These are phyloP conservation scores for Populus euphratica DNA, from an alignment of 345 rosid genomes.

Conservation along the genomic window DNA sequence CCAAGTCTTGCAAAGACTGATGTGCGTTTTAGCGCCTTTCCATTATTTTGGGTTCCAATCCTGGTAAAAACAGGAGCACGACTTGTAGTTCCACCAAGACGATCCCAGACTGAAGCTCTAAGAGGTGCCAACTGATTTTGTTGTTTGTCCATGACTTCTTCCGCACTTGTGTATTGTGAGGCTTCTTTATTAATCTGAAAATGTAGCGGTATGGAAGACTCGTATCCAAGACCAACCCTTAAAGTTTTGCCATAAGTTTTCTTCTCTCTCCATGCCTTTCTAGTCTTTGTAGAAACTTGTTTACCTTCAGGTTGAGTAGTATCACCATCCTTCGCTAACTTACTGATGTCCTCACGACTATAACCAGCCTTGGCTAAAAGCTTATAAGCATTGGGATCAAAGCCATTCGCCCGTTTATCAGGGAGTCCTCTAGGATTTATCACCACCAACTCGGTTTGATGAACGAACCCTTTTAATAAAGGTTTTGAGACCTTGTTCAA, in stretches of 20 bases:
- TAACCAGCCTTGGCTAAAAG: neutral
- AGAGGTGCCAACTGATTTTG: neutral
- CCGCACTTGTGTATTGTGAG: neutral
- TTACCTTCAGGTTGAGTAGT: neutral
- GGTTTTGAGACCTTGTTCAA: neutral
- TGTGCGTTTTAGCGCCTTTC: neutral
- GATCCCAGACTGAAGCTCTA: neutral
- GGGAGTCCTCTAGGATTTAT: neutral
- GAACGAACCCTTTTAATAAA: neutral
- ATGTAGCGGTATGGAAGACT: neutral
- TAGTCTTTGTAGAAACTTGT: neutral
- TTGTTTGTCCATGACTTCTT: neutral
- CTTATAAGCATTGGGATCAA: conserved; percentile 7
- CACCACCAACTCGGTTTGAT: neutral
- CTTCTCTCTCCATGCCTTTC: neutral
- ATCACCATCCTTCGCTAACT: neutral
- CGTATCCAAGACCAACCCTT: neutral
- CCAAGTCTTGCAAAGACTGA: neutral
- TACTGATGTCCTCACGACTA: neutral
- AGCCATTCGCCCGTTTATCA: neutral
- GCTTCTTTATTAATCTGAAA: neutral
- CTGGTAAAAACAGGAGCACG: too few relatives aligned
- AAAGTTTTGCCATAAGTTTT: neutral
- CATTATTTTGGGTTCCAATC: neutral
- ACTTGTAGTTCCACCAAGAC: neutral